These are phyloP conservation scores for Fusarium begoniae DNA, from an alignment of 2,329 filamentous ascomycete species.

Conservation along the genomic window DNA sequence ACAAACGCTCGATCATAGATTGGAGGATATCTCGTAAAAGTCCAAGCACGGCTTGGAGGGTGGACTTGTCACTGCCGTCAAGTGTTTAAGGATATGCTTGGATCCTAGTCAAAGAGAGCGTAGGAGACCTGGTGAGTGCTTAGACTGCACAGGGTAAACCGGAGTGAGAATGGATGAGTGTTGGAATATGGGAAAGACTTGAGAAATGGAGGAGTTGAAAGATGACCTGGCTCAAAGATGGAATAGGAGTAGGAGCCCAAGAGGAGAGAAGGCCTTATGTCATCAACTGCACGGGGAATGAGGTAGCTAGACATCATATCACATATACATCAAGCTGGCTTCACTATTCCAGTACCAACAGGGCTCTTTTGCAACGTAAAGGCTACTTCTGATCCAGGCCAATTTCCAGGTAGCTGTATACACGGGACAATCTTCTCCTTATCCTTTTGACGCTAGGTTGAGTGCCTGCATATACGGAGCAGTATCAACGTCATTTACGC, in stretches of 20 bases:
- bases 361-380: accelerated
- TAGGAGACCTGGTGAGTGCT: accelerated
- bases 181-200: neutral
- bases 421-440: neutral
- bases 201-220: neutral
- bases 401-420: neutral
- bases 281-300: accelerated
- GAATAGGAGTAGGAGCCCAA: neutral
- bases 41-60: accelerated
- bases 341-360: neutral
- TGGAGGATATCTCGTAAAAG: neutral
- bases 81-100: neutral
- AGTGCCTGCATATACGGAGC: neutral
- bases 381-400: neutral
- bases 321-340: neutral
- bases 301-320: neutral
- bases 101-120: neutral
- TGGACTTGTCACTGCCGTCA: neutral
- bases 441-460: neutral
- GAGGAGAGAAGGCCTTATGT: neutral
- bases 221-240: no score
- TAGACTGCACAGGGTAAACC: accelerated
- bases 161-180: neutral
- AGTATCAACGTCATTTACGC: neutral
- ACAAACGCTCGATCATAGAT: accelerated